phyloP scores from a whole-genome alignment of 2,329 filamentous ascomycete genomes.

The Venturia asperata region DNA sequence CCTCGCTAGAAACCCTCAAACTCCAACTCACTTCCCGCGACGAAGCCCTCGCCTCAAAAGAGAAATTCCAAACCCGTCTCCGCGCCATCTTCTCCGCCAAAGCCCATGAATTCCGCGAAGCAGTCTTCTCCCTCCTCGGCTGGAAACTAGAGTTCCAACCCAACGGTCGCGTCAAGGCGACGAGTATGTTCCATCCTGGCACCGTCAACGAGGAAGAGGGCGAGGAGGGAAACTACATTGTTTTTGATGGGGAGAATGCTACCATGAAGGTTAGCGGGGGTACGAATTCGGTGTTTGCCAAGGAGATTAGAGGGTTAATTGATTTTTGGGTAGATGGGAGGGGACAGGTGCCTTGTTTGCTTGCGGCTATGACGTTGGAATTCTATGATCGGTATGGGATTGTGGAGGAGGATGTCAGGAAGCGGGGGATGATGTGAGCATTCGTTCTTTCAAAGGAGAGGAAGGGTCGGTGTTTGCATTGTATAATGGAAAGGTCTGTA shows the following conservation, averaged over 20 bases:
- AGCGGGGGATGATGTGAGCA: not conserved
- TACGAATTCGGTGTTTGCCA: conserved; percentile 75
- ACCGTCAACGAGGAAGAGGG: conserved; percentile 53
- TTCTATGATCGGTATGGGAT: conserved; percentile 62
- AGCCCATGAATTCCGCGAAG: conserved; percentile 89
- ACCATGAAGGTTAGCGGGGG: conserved; percentile 98
- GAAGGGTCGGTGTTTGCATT: too few relatives aligned
- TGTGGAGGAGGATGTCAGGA: conserved; percentile 10
- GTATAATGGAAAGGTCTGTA: too few relatives aligned
- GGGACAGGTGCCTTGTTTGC: conserved; percentile 87
- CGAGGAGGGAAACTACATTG: conserved; percentile 51
- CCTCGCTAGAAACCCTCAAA: conserved; percentile 66
- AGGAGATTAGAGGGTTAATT: conserved; percentile 76
- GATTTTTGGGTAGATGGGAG: conserved; percentile 94
- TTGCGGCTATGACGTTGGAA: conserved; percentile 84
- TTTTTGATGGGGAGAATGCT: conserved; percentile 88
- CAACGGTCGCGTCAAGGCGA: conserved; percentile 93
- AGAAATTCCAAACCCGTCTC: conserved; percentile 77
- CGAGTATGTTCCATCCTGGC: conserved; percentile 68
- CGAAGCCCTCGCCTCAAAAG: conserved; percentile 50
- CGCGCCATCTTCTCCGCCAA: conserved; percentile 92
- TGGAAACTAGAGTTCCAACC: conserved; percentile 95
- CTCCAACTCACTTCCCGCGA: conserved; percentile 61
- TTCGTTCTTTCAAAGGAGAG: too few relatives aligned
- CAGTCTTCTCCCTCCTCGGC: conserved; percentile 82